Evolutionary conservation across 2,329 filamentous ascomycete species (phyloP).

Genomic region (Penicillium sp.): DNA sequence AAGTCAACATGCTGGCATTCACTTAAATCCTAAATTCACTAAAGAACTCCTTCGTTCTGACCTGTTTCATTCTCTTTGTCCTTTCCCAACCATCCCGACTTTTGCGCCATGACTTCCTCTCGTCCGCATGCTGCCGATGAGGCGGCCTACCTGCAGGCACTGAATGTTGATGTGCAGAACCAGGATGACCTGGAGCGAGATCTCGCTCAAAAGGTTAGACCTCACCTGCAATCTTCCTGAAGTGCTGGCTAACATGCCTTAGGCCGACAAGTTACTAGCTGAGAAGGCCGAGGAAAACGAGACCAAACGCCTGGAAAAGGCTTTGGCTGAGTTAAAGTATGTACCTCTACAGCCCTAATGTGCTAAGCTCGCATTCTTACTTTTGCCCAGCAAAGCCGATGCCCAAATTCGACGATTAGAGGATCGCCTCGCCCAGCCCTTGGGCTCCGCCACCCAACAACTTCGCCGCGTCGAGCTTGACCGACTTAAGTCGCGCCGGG

Average conservation of each 20-base stretch:
- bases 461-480: conserved; percentile 59
- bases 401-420: conserved; percentile 63
- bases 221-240: not conserved
- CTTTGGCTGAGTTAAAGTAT: conserved; percentile 50
- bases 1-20: not conserved
- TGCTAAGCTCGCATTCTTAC: not conserved
- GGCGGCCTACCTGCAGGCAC: conserved; percentile 59
- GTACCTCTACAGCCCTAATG: not conserved
- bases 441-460: conserved; percentile 51
- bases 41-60: not conserved
- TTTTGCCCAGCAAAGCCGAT: conserved; percentile 57
- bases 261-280: conserved; percentile 60
- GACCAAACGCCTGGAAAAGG: conserved; percentile 62
- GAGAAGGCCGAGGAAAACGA: conserved; percentile 66
- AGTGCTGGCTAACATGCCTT: not conserved
- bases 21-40: not conserved
- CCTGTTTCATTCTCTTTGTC: not conserved
- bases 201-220: conserved; percentile 62
- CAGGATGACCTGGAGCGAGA: conserved; percentile 90
- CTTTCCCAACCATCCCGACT: not conserved
- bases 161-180: conserved; percentile 72
- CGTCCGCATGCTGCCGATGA: conserved; percentile 48
- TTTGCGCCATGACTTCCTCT: conserved; percentile 7
- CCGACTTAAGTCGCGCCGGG: conserved; percentile 65
- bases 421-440: conserved; percentile 57